Percentiles rank a stretch among this genome's conserved stretches.
Conservation (phyloP, 192 early-diverging fungal species). For the Entomortierella chlamydospora region DNA sequence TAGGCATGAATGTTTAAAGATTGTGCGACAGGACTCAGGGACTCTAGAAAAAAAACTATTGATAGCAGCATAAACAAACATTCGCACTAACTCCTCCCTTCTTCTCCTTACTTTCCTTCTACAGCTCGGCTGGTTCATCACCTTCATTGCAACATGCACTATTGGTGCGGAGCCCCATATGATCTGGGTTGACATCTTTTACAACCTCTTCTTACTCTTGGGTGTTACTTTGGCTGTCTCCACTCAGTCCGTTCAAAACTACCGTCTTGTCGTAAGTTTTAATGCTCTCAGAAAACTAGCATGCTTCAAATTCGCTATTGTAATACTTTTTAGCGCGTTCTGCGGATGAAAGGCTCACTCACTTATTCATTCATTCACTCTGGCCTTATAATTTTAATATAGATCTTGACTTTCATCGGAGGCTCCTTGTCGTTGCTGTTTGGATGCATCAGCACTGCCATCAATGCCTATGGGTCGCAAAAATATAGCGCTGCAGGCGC, state of each 20-base stretch:
- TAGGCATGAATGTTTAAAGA: too few relatives aligned
- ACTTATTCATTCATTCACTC: too few relatives aligned
- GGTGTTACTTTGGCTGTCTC: slow-evolving; percentile 42
- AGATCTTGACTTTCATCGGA: slow-evolving; percentile 54
- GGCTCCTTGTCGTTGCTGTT: slow-evolving; percentile 25
- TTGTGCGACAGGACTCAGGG: too few relatives aligned
- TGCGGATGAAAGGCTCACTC: too few relatives aligned
- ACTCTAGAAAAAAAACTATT: too few relatives aligned
- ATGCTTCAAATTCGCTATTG: too few relatives aligned
- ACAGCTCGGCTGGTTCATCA: slow-evolving; percentile 62
- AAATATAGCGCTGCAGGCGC: slow-evolving; percentile 52
- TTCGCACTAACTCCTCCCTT: slow-evolving; percentile 6
- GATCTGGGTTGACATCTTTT: slow-evolving; percentile 58
- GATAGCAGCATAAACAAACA: slow-evolving; percentile 38
- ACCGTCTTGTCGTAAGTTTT: slow-evolving; percentile 53
- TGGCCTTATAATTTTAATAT: not conserved
- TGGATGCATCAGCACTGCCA: not conserved
- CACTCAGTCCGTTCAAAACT: slow-evolving; percentile 40
- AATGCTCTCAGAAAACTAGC: not conserved
- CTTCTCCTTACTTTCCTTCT: slow-evolving; percentile 27
- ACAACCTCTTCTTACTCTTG: slow-evolving; percentile 53
- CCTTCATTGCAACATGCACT: slow-evolving; percentile 48
- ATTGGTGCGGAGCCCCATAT: slow-evolving; percentile 14
- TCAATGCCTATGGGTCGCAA: not conserved
- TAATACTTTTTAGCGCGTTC: too few relatives aligned